Percentiles rank a stretch among this genome's conserved stretches.
Evolutionary conservation across 2,329 filamentous ascomycete genomes (phyloP).

Genomic region (Pestalotiopsis sp.): DNA sequence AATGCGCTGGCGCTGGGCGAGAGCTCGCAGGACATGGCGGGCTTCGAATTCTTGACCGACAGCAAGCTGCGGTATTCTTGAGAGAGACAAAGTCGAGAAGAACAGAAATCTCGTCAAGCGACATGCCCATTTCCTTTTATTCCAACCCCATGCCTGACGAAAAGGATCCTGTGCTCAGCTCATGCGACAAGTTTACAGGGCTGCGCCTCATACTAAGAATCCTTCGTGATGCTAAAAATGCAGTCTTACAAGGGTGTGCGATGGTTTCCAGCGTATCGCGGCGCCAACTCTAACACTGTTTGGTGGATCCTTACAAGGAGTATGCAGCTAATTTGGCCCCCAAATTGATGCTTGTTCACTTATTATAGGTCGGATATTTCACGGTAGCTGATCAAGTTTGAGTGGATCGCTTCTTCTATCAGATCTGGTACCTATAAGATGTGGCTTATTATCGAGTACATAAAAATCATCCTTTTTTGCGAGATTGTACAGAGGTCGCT

Average conservation of each 20-base stretch:
- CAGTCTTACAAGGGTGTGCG: background rate
- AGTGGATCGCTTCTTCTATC: no score
- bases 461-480: no score
- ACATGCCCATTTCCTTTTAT: background rate
- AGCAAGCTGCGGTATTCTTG: background rate
- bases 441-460: no score
- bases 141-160: background rate
- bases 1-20: background rate
- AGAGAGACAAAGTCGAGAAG: background rate
- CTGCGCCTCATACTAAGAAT: background rate
- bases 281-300: background rate
- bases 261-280: background rate
- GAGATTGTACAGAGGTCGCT: no score
- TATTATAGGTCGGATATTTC: no score
- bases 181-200: background rate
- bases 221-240: background rate
- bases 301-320: background rate
- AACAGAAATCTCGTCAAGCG: background rate
- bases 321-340: background rate
- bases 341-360: no score
- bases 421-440: no score
- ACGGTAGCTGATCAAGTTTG: no score
- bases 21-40: background rate
- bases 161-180: background rate
- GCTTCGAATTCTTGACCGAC: background rate